phyloP scores from a whole-genome alignment of 2,329 filamentous ascomycete genomes.

The Aphanoascus verrucosus region DNA sequence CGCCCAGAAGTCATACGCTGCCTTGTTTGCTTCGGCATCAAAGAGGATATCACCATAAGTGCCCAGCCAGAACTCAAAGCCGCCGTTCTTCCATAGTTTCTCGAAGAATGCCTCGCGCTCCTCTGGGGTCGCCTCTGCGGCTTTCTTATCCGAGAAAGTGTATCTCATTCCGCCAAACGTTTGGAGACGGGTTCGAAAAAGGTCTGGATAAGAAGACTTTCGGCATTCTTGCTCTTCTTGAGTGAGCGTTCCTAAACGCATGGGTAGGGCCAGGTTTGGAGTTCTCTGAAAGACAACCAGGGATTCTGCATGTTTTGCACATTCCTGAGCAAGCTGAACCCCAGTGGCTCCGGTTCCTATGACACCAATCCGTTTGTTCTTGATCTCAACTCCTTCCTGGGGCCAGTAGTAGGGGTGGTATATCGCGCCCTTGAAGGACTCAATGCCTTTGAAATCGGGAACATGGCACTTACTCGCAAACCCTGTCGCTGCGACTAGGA shows the following conservation, averaged over 20 bases:
- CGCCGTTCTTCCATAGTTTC: constrained; percentile 41
- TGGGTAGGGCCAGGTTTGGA: constrained; percentile 54
- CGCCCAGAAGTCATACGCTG: constrained; percentile 47
- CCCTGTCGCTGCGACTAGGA: constrained; percentile 39
- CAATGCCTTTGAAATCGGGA: constrained; percentile 30
- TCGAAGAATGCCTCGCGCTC: constrained; percentile 43
- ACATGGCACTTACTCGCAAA: constrained; percentile 38
- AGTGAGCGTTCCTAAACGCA: constrained; percentile 43
- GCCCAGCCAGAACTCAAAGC: constrained; percentile 44
- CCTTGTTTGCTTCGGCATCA: constrained; percentile 40
- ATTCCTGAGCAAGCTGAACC: constrained; percentile 53
- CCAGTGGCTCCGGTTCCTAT: constrained; percentile 57
- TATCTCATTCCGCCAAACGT: constrained; percentile 50
- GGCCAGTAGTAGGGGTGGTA: constrained; percentile 55
- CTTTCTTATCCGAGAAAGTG: constrained; percentile 43
- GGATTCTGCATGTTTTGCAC: constrained; percentile 42
- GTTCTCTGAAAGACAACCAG: constrained; percentile 51
- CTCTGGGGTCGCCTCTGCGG: constrained; percentile 42
- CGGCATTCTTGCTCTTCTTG: constrained; percentile 40
- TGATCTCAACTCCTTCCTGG: constrained; percentile 45
- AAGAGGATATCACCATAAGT: constrained; percentile 44
- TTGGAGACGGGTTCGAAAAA: constrained; percentile 43
- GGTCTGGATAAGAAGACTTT: constrained; percentile 35
- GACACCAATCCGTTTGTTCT: constrained; percentile 49
- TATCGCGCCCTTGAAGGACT: constrained; percentile 46